Conservation (phyloP, 2,329 filamentous ascomycete species). For the Colletotrichum shisoi region DNA sequence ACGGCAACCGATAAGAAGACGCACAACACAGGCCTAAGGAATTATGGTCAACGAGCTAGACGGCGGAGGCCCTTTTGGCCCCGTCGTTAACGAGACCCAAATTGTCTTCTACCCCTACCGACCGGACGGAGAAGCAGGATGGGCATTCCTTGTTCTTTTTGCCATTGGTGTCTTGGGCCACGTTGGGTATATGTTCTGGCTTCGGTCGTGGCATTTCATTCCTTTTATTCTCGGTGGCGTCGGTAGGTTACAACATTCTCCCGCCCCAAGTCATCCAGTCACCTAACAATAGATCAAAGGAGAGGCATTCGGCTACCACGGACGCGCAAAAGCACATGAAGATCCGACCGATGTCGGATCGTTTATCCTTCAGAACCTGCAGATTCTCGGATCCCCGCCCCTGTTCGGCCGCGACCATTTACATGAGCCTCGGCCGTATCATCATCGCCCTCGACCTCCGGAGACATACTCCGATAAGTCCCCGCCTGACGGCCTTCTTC, state of each 20-base stretch:
- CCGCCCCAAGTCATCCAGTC: neutral
- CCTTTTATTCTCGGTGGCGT: slow-evolving; percentile 26
- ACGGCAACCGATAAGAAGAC: neutral
- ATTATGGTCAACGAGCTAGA: slow-evolving; percentile 25
- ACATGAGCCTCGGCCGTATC: slow-evolving; percentile 52
- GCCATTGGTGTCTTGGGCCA: slow-evolving; percentile 10
- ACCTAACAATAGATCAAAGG: slow-evolving; percentile 2
- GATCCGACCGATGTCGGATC: slow-evolving; percentile 35
- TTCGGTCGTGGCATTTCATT: slow-evolving; percentile 22
- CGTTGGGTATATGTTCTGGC: slow-evolving; percentile 16
- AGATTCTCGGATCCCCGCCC: slow-evolving; percentile 51
- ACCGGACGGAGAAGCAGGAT: slow-evolving; percentile 22
- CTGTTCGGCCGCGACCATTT: slow-evolving; percentile 54
- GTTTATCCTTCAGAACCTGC: slow-evolving; percentile 51
- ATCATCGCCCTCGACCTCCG: slow-evolving; percentile 48
- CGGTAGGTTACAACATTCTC: neutral
- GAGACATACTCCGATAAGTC: slow-evolving; percentile 49
- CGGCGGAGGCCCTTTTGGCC: slow-evolving; percentile 25
- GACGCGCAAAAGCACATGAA: slow-evolving; percentile 20
- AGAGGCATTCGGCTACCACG: slow-evolving; percentile 37
- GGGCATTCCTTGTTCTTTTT: slow-evolving; percentile 35
- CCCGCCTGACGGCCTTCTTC: slow-evolving; percentile 53
- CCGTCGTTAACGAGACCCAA: slow-evolving; percentile 31
- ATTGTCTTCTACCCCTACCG: slow-evolving; percentile 33
- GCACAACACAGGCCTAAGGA: too few relatives aligned